Evolutionary conservation across 257 asterid species (phyloP).

Genomic region (Plantago major): DNA sequence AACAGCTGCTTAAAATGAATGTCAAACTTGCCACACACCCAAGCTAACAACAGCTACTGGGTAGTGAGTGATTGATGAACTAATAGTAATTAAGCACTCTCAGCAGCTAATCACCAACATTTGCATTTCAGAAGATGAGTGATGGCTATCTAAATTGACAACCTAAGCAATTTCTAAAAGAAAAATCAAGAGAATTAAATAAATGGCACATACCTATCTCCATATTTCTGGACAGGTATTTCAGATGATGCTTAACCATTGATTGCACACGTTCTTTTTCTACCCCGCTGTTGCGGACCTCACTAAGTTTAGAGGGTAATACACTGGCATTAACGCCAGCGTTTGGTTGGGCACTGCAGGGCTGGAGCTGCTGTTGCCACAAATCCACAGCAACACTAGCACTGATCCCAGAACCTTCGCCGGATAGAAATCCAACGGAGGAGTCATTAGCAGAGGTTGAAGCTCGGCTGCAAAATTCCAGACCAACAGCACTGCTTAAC

Average conservation of each 20-base stretch:
- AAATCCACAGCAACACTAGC: conserved; percentile 30
- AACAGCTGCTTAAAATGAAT: not conserved
- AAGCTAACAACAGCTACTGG: too few relatives aligned
- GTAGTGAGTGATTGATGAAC: too few relatives aligned
- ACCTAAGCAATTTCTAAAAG: not conserved
- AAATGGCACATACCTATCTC: conserved; percentile 28
- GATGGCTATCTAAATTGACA: too few relatives aligned
- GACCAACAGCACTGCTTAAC: conserved; percentile 40
- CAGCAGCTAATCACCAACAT: too few relatives aligned
- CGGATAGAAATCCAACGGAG: conserved; percentile 27
- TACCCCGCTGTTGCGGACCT: conserved; percentile 45
- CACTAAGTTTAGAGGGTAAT: conserved; percentile 43
- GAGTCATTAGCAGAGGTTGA: conserved; percentile 50
- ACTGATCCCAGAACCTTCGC: conserved; percentile 40
- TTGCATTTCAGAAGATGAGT: too few relatives aligned
- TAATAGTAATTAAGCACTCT: too few relatives aligned
- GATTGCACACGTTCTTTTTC: conserved; percentile 42
- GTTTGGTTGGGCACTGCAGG: conserved; percentile 41
- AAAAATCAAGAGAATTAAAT: not conserved
- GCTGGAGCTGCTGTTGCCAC: conserved; percentile 55
- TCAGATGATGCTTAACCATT: conserved; percentile 37
- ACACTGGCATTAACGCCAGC: conserved; percentile 38
- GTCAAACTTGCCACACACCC: too few relatives aligned
- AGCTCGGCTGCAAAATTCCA: conserved; percentile 39
- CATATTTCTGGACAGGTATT: conserved; percentile 36